Evolutionary conservation across 805 yeast species (phyloP).

Genomic region (Candida suzukii): DNA sequence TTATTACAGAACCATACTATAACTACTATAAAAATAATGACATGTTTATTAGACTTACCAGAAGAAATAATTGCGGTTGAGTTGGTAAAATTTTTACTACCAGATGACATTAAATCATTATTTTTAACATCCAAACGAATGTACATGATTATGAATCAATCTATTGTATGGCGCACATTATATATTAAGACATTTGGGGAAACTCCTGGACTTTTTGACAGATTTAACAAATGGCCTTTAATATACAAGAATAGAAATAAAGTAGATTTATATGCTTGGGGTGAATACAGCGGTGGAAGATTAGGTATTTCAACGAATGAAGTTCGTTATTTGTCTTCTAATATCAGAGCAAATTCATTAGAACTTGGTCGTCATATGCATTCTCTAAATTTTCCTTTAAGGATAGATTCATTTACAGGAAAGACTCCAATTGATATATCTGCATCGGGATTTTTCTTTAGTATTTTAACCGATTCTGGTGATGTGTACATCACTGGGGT

Average conservation of each 20-base stretch:
- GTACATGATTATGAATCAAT: slow-evolving; percentile 26
- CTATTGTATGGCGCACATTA: slow-evolving; percentile 38
- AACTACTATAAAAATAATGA: background rate
- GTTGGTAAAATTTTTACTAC: slow-evolving; percentile 26
- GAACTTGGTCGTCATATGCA: background rate
- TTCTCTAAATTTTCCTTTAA: slow-evolving; percentile 1
- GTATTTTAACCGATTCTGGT: slow-evolving; percentile 50
- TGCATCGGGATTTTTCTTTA: slow-evolving; percentile 62
- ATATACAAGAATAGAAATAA: slow-evolving; percentile 33
- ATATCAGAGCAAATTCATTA: background rate
- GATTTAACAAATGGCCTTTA: slow-evolving; percentile 42
- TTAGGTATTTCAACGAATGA: slow-evolving; percentile 37
- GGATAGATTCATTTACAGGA: slow-evolving; percentile 23
- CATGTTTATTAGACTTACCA: background rate
- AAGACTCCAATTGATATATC: slow-evolving; percentile 37
- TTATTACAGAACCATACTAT: background rate
- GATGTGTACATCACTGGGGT: slow-evolving; percentile 47
- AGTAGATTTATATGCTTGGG: slow-evolving; percentile 45
- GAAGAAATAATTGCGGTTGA: slow-evolving; percentile 31
- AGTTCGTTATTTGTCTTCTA: too few species aligned
- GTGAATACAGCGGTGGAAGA: slow-evolving; percentile 34
- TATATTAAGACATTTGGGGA: slow-evolving; percentile 38
- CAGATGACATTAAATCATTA: slow-evolving; percentile 33
- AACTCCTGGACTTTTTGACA: slow-evolving; percentile 34
- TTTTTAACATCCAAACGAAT: slow-evolving; percentile 33